Evolutionary conservation across 2,329 filamentous ascomycete genomes (phyloP), one percentile per base, ranked within the genome.

Genomic region (Acephala macrosclerotiorum): DNA sequence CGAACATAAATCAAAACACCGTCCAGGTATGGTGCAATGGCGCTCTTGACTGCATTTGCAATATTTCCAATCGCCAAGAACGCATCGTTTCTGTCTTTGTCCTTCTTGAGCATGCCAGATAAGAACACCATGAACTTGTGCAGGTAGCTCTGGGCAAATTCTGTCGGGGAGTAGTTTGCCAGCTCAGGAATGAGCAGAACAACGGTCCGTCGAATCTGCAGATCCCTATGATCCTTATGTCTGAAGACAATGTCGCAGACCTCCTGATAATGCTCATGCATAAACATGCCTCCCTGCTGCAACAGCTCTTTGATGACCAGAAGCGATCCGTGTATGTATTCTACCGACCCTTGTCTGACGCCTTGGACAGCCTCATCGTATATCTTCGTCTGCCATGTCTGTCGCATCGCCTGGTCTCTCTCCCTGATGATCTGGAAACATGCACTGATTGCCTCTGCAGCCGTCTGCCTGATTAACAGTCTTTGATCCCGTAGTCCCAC

Each of bases 61-160:
- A 99, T 93, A 77, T 97, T 94, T 36, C 96, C 96, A 71, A 99
- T 97, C 16, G 96, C 96, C 58, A 97, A 86, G 75, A 99, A 99
- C 2, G 96, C 94, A 72, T 96, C 90, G 75, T 97, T 97, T 26
- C 94, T 87, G 76, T 98, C 94, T 79, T 96, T 96, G 69, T 97
- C 93, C 76, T 95, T 94, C 81, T 97, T 97, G 40, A 99, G 84
- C 82, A 98, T 94, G 36, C 92, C 89, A 66, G 96, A 95, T 5
- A 99, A 85, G 76, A 97, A 97, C 18, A 97, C 87, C 96, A 99
- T 99, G 79, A 97, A 98, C 75, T 94, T 92, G 78, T 97, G 94
- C 2, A 99, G 85, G 78, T 97, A 96, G 35, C 88, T 88, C 69
- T 90, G 87, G 63, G 92, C 92, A 77, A 99, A 99, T 67, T 97